phyloP scores from a whole-genome alignment of 768 basidiomycete genomes.

The Hydnomerulius pinastri region DNA sequence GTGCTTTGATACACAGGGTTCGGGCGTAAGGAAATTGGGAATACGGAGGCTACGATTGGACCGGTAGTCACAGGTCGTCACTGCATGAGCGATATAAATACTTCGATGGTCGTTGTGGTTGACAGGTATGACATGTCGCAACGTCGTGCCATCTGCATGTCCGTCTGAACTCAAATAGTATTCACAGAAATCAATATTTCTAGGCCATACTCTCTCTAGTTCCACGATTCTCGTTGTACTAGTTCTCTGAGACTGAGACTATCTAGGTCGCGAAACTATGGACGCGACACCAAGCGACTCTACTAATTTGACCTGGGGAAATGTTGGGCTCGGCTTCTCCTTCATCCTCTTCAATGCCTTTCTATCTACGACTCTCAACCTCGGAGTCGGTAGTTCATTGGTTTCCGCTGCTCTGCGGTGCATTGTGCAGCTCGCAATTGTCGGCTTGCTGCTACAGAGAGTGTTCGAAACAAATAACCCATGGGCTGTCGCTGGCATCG shows the following conservation, averaged over 20 bases:
- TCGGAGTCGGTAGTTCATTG: slow-evolving; percentile 70
- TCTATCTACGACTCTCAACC: slow-evolving; percentile 61
- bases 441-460: slow-evolving; percentile 66
- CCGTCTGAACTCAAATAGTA: neutral
- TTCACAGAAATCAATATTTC: no score
- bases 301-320: slow-evolving; percentile 59
- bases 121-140: neutral
- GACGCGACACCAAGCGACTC: slow-evolving; percentile 23
- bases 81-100: neutral
- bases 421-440: slow-evolving; percentile 73
- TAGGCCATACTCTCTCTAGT: no score
- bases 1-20: neutral
- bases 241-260: no score
- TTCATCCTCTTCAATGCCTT: slow-evolving; percentile 76
- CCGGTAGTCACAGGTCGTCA: no score
- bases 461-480: slow-evolving; percentile 78
- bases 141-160: neutral
- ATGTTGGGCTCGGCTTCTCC: slow-evolving; percentile 71
- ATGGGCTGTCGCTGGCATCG: slow-evolving; percentile 74
- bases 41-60: neutral
- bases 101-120: neutral
- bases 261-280: no score
- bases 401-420: slow-evolving; percentile 73
- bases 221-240: no score
- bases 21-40: neutral